Conservation (phyloP, 768 basidiomycete genomes). For the Panaeolus cyanescens region DNA sequence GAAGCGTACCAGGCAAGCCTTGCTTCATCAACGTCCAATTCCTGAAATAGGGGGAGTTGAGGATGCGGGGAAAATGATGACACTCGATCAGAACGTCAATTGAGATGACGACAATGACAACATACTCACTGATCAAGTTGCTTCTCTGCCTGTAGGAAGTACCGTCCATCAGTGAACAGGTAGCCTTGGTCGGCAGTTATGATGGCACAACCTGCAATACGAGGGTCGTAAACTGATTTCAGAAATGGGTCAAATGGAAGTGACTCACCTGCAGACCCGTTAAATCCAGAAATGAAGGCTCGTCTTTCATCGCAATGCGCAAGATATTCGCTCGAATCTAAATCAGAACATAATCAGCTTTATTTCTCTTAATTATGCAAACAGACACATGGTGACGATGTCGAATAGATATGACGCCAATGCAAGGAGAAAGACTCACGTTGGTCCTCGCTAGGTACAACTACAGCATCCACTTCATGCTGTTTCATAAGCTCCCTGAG, state of each 20-base stretch:
- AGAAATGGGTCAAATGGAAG: background rate
- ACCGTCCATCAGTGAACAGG: conserved; percentile 95
- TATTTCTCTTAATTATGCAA: background rate
- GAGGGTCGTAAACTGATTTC: background rate
- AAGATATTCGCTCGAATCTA: conserved; percentile 89
- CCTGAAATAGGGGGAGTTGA: conserved; percentile 32
- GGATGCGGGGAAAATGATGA: background rate
- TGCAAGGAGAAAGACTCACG: conserved; percentile 51
- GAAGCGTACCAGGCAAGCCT: conserved; percentile 68
- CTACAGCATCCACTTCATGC: conserved; percentile 51
- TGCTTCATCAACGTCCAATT: conserved; percentile 96
- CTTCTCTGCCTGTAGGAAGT: conserved; percentile 89
- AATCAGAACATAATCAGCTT: conserved; percentile 1
- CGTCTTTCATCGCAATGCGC: conserved; percentile 83
- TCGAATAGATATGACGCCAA: too few species aligned
- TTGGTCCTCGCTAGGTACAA: conserved; percentile 92
- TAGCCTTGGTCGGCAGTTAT: conserved; percentile 71
- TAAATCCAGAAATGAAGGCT: conserved; percentile 91
- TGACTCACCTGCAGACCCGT: conserved; percentile 82
- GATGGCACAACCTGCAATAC: conserved; percentile 66
- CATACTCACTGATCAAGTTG: conserved; percentile 77
- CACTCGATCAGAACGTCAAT: background rate
- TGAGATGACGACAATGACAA: background rate
- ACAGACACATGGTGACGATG: too few species aligned
- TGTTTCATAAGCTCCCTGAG: conserved; percentile 73